Evolutionary conservation across 768 basidiomycete genomes (phyloP).

Genomic region (Saitozyma podzolica): DNA sequence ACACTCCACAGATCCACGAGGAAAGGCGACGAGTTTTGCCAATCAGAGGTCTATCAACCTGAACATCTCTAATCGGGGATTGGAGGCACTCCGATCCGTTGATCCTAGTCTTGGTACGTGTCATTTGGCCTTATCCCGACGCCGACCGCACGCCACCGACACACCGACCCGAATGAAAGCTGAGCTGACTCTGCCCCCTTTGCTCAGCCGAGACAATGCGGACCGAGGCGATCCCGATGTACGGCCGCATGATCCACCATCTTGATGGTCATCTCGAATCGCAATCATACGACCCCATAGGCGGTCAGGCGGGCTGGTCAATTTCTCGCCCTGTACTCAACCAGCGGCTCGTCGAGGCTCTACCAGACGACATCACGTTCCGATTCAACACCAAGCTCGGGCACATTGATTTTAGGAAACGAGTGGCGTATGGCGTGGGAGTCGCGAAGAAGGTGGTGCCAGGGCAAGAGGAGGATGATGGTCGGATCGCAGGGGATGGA

Average conservation of each 20-base stretch:
- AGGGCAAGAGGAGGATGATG: slow-evolving; percentile 40
- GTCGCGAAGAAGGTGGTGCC: slow-evolving; percentile 12
- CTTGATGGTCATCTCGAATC: slow-evolving; percentile 69
- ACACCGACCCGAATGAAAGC: neutral
- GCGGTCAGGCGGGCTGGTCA: slow-evolving; percentile 75
- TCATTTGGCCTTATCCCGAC: neutral
- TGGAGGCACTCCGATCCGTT: slow-evolving; percentile 79
- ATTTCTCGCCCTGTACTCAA: slow-evolving; percentile 87
- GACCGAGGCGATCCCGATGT: slow-evolving; percentile 84
- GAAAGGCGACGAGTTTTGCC: slow-evolving; percentile 27
- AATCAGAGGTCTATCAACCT: slow-evolving; percentile 83
- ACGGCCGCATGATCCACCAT: slow-evolving; percentile 91
- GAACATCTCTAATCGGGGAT: slow-evolving; percentile 89
- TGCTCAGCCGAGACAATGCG: slow-evolving; percentile 65
- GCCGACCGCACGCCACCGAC: no score
- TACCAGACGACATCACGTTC: slow-evolving; percentile 65
- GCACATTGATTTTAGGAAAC: slow-evolving; percentile 68
- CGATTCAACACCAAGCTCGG: slow-evolving; percentile 81
- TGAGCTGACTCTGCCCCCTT: slow-evolving; percentile 51
- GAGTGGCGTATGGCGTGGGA: slow-evolving; percentile 29
- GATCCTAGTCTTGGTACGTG: slow-evolving; percentile 57
- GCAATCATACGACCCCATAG: slow-evolving; percentile 76
- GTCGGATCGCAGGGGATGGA: slow-evolving; percentile 20
- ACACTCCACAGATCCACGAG: slow-evolving; percentile 38
- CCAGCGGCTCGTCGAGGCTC: slow-evolving; percentile 76